Evolutionary conservation across 2,329 filamentous ascomycete genomes (phyloP), one percentile per base, ranked within the genome.

Genomic region (Calonectria ilicicola): DNA sequence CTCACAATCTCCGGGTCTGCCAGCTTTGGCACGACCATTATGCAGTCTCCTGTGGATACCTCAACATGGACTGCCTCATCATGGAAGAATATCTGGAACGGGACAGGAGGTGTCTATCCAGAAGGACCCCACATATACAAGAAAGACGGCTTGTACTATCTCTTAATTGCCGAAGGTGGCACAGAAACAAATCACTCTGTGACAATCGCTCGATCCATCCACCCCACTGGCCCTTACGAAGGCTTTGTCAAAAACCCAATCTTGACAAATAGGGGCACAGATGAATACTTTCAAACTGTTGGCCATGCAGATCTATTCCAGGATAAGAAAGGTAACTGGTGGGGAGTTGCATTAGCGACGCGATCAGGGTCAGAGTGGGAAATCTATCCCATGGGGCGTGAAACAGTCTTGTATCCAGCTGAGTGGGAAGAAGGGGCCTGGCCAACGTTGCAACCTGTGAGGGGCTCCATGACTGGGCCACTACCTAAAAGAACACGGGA

Each of bases 311-410:
- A 88, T 74, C 73, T 87, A 0, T 87, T 87, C 75, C 85, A 86
- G 60, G 85, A 87, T 58, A 51, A 74, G 0, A 42, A 75, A 0
- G 88, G 86, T 0, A 85, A 87, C 35, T 91, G 89, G 89, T 80
- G 73, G 38, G 63, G 84, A 0, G 82, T 87, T 6, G 84, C 85
- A 1, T 80, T 91, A 1, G 82, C 86, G 0, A 87, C 86, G 0
- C 82, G 89, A 42, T 67, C 67, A 15, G 2, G 85, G 0, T 84
- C 85, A 0, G 80, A 80, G 19, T 88, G 81, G 74, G 74, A 78
- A 32, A 81, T 82, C 23, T 89, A 87, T 74, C 87, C 88, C 0
- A 89, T 90, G 88, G 89, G 89, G 1, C 82, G 89, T 12, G 89
- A 91, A 77, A 86, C 87, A 0, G 85, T 89, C 0, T 78, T 90